Percentiles rank a stretch among this genome's conserved stretches.
Conservation (phyloP, 345 rosid species). For the Eucalyptus marginata region DNA sequence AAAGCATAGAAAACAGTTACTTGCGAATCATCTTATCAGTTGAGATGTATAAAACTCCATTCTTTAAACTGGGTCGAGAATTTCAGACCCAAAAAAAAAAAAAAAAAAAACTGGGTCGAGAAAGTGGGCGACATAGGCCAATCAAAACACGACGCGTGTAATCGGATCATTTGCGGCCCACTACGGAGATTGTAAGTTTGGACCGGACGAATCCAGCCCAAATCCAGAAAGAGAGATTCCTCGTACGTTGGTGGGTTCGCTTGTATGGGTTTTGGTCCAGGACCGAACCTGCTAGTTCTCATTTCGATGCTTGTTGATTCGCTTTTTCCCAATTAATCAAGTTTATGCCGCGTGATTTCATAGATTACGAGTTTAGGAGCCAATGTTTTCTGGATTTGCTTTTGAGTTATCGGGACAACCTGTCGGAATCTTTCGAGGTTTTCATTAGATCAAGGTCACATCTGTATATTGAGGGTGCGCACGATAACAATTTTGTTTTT, state of each 20-base stretch:
- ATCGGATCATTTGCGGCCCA: not conserved
- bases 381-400: too few relatives aligned
- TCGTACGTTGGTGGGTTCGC: not conserved
- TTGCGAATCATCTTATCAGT: not conserved
- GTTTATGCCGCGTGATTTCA: not conserved
- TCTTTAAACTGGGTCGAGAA: not conserved
- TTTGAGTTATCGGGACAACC: accelerated
- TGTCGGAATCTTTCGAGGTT: too few relatives aligned
- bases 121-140: not conserved
- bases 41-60: not conserved
- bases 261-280: not conserved
- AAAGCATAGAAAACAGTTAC: not conserved
- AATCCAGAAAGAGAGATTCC: not conserved
- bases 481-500: too few relatives aligned
- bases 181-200: not conserved
- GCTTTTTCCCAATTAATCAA: not conserved
- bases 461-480: accelerated
- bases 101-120: too few relatives aligned
- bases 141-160: not conserved
- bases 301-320: not conserved
- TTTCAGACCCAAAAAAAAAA: too few relatives aligned
- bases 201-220: not conserved
- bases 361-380: not conserved
- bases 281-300: not conserved
- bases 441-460: too few relatives aligned